These are phyloP conservation scores for Lachnellula cervina DNA, from an alignment of 2,329 filamentous ascomycete genomes.

Conservation along the genomic window DNA sequence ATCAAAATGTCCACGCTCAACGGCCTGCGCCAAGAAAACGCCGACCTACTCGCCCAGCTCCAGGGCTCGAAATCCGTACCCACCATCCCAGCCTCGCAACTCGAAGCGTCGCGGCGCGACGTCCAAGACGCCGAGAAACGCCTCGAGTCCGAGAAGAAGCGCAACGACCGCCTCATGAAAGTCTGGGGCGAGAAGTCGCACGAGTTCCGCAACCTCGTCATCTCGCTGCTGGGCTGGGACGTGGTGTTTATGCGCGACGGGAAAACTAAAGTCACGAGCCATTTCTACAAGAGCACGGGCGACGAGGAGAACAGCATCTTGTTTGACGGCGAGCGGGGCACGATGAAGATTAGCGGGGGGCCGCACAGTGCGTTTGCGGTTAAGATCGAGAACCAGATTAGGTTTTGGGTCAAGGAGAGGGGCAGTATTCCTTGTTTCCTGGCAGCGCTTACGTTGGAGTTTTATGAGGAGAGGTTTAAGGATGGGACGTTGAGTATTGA, in stretches of 20 bases:
- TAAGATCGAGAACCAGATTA: conserved; percentile 79
- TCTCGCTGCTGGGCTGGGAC: conserved; percentile 87
- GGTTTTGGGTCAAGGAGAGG: conserved; percentile 93
- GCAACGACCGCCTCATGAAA: conserved; percentile 79
- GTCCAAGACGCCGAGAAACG: conserved; percentile 67
- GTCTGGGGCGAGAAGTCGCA: conserved; percentile 88
- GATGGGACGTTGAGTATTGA: conserved; percentile 26
- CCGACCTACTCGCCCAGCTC: conserved; percentile 72
- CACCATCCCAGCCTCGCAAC: conserved; percentile 68
- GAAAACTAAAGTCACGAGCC: conserved; percentile 83
- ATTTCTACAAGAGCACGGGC: conserved; percentile 68
- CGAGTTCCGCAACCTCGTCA: conserved; percentile 94
- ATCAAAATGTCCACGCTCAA: conserved; percentile 77
- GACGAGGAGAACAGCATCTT: conserved; percentile 67
- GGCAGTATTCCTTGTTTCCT: conserved; percentile 92
- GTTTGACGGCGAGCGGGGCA: conserved; percentile 89
- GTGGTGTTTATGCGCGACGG: conserved; percentile 96
- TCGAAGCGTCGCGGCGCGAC: conserved; percentile 71
- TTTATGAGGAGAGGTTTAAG: conserved; percentile 63
- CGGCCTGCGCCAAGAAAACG: conserved; percentile 77
- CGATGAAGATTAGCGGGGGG: conserved; percentile 96
- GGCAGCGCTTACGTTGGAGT: conserved; percentile 85
- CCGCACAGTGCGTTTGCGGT: conserved; percentile 80
- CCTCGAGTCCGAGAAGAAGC: conserved; percentile 72
- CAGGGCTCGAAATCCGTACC: conserved; percentile 34